Percentiles rank a stretch among this genome's conserved stretches.
phyloP scores from a whole-genome alignment of 805 yeast species.

The Candida ponderosae region DNA sequence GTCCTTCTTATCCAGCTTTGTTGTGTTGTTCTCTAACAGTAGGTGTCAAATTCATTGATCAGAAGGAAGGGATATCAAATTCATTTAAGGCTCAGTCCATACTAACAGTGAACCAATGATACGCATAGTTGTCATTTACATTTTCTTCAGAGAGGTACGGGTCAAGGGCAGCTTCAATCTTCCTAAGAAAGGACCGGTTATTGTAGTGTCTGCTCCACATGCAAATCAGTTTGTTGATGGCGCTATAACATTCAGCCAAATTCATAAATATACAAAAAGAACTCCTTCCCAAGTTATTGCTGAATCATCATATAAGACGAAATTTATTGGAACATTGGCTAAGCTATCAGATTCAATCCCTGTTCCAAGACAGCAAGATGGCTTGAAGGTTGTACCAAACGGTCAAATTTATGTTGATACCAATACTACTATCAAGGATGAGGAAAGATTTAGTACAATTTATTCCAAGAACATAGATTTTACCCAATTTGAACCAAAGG shows the following conservation, averaged over 20 bases:
- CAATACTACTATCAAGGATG: constrained; percentile 6
- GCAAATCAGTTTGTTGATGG: constrained; percentile 86
- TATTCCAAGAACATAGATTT: constrained; percentile 63
- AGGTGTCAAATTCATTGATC: background rate
- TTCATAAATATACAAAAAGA: constrained; percentile 53
- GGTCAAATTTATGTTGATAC: constrained; percentile 58
- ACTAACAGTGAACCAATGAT: no score
- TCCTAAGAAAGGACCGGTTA: constrained; percentile 58
- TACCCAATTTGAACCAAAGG: constrained; percentile 48
- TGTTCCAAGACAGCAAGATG: constrained; percentile 87
- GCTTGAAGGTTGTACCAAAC: constrained; percentile 50
- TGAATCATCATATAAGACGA: constrained; percentile 56
- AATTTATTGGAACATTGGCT: constrained; percentile 70
- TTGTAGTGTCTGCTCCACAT: constrained; percentile 76
- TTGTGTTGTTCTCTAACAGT: constrained; percentile 13
- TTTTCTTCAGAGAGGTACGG: constrained; percentile 66
- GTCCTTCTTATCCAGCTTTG: constrained; percentile 11
- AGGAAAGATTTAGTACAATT: constrained; percentile 35
- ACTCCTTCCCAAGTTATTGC: constrained; percentile 78
- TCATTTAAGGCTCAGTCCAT: background rate
- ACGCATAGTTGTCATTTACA: constrained; percentile 18
- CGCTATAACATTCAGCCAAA: constrained; percentile 69
- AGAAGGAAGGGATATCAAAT: background rate
- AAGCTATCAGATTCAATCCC: constrained; percentile 74
- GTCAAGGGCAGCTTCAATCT: constrained; percentile 63